These are phyloP conservation scores for Neofusicoccum sp. DNA, from an alignment of 2,329 filamentous ascomycete genomes.

Conservation along the genomic window DNA sequence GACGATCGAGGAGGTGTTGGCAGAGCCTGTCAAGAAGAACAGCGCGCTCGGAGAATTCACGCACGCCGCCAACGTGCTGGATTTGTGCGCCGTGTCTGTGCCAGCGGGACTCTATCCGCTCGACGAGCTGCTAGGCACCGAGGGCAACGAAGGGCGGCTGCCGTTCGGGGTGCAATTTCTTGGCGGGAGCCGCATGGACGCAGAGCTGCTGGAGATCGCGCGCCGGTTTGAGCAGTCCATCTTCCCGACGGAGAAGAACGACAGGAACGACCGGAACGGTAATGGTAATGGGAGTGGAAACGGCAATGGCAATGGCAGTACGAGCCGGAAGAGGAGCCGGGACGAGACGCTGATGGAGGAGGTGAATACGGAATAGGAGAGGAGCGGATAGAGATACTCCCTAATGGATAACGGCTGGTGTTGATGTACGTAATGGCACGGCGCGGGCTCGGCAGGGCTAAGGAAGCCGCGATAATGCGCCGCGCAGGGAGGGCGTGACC, in stretches of 20 bases:
- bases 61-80: slow-evolving; percentile 64
- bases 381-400: neutral
- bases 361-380: slow-evolving; percentile 18
- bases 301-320: neutral
- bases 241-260: neutral
- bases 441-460: neutral
- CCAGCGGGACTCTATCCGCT: slow-evolving; percentile 49
- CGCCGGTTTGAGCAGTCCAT: slow-evolving; percentile 30
- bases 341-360: slow-evolving; percentile 12
- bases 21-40: slow-evolving; percentile 58
- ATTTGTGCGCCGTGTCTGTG: slow-evolving; percentile 50
- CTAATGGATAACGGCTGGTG: neutral
- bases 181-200: slow-evolving; percentile 42
- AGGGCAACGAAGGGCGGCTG: slow-evolving; percentile 32
- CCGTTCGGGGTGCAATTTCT: slow-evolving; percentile 48
- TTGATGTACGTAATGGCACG: neutral
- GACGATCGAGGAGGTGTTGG: slow-evolving; percentile 54
- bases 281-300: neutral
- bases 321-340: slow-evolving; percentile 13
- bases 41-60: slow-evolving; percentile 53
- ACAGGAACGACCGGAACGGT: neutral
- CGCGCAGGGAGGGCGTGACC: neutral
- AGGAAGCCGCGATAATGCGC: neutral
- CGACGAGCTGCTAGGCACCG: slow-evolving; percentile 31
- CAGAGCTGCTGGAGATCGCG: slow-evolving; percentile 45